A percentile compares a stretch with the other conserved stretches of the same genome.
Evolutionary conservation across 441 rosid genomes (phyloP).

Genomic region (Manihot esculenta): DNA sequence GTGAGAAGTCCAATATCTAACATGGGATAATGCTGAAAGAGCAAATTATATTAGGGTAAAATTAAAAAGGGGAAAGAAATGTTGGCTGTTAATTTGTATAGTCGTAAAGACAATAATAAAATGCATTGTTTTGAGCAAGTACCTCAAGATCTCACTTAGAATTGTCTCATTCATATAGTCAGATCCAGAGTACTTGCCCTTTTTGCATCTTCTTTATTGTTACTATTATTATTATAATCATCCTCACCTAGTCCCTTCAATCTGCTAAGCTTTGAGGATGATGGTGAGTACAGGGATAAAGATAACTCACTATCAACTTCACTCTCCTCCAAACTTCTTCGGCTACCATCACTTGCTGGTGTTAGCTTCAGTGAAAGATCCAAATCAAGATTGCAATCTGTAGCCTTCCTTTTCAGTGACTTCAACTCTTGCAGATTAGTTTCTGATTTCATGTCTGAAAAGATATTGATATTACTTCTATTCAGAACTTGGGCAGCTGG

Average conservation of each 20-base stretch:
- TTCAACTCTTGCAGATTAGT: conserved; percentile 22
- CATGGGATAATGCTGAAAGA: not conserved
- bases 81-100: conserved; percentile 16
- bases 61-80: not conserved
- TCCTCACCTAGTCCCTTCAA: conserved; percentile 36
- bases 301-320: conserved; percentile 53
- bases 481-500: not conserved
- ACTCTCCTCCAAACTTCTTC: conserved; percentile 27
- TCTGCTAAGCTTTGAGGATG: conserved; percentile 44
- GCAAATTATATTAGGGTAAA: too few species aligned
- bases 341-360: conserved; percentile 11
- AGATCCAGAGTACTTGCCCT: conserved; percentile 91
- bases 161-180: conserved; percentile 79
- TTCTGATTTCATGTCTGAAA: conserved; percentile 8
- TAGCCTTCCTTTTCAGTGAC: conserved; percentile 47
- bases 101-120: conserved; percentile 13
- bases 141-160: conserved; percentile 97
- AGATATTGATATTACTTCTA: not conserved
- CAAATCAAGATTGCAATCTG: conserved; percentile 48
- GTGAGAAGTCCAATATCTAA: not conserved
- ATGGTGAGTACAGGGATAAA: conserved; percentile 52
- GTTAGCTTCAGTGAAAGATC: conserved; percentile 58
- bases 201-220: conserved; percentile 29
- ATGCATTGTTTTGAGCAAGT: conserved; percentile 46
- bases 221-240: not conserved